Conservation (phyloP, 192 early-diverging fungal genomes). For the Coemansia sp. region DNA sequence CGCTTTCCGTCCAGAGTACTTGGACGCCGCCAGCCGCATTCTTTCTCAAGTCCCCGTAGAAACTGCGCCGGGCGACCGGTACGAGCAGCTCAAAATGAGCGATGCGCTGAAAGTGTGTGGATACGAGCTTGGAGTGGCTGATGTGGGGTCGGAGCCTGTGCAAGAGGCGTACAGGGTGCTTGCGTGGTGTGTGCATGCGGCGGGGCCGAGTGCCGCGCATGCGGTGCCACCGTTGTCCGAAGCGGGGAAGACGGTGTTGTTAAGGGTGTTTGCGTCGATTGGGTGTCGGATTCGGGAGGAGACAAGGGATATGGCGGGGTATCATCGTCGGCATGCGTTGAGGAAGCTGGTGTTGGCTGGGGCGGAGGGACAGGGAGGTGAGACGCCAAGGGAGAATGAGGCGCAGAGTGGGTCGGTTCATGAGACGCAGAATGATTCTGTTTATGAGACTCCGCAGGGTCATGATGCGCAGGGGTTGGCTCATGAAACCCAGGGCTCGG, state of each 20-base stretch:
- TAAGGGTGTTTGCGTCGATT: constrained; percentile 34
- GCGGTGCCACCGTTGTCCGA: constrained; percentile 28
- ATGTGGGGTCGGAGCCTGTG: constrained; percentile 12
- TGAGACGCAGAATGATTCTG: too few species aligned
- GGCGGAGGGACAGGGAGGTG: not conserved
- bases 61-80: constrained; percentile 24
- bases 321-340: constrained; percentile 42
- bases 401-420: not conserved
- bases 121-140: constrained; percentile 29
- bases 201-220: constrained; percentile 18
- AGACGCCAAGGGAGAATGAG: not conserved
- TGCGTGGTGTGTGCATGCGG: constrained; percentile 40
- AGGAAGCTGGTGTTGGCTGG: constrained; percentile 37
- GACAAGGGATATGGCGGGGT: constrained; percentile 45
- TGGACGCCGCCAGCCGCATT: constrained; percentile 9
- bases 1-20: constrained; percentile 23
- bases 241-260: constrained; percentile 20
- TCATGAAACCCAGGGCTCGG: too few species aligned
- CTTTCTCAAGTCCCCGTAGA: constrained; percentile 21
- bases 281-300: constrained; percentile 40
- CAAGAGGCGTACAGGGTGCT: constrained; percentile 35
- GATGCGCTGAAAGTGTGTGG: constrained; percentile 53
- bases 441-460: too few species aligned
- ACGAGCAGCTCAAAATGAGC: constrained; percentile 48
- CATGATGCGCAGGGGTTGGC: too few species aligned